Base-by-base conservation (phyloP, 768 basidiomycete species). In the Inosperma sp. region DNA sequence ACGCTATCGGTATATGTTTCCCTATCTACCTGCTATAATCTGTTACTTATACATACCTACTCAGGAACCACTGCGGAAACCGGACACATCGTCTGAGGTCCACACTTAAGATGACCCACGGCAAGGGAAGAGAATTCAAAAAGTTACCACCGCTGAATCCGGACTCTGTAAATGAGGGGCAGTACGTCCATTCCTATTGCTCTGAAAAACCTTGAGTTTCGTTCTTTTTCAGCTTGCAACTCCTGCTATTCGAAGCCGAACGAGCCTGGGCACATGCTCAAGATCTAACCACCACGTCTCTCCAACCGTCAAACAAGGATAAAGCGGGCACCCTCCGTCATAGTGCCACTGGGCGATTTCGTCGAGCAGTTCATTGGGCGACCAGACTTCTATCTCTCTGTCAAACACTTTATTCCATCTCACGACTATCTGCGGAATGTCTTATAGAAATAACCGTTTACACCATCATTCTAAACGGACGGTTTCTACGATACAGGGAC, bases 221-320 rank as follows among this genome's bases (percentile, higher is more conserved):
- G n/a, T 54, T 37, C 40, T 48, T 42, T 21, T 31, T 10, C 48
- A 92, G 89, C 59, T 76, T 94, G 5, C 86, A 94, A 59, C 77
- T 96, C 9, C 70, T 93, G 39, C 76, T 97, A 7, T 84, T 93
- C 60, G 92, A 96, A 64, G 81, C 92, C 7, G 95, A 98, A 65
- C 83, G 95, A 36, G 89, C 92, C 25, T 93, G 93, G 84, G 83
- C 89, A 1, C 83, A 93, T 67, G 84, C 93, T 4, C 90, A 94
- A 65, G 88, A 90, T 47, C 80, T 94, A 36, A 65, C 72, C 17
- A 63, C 75, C 2, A 70, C 77, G 40, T 71, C 83, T 16, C 62
- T 75, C n/a, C 67, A 75, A 45, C 76, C 79, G 45, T 70, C 72
- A 16, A 80, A 81, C 60, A 65, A 75, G 39, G 70, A 72, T 17